Conservation (phyloP, 1,284 basidiomycete species). For the Melampsora americana region DNA sequence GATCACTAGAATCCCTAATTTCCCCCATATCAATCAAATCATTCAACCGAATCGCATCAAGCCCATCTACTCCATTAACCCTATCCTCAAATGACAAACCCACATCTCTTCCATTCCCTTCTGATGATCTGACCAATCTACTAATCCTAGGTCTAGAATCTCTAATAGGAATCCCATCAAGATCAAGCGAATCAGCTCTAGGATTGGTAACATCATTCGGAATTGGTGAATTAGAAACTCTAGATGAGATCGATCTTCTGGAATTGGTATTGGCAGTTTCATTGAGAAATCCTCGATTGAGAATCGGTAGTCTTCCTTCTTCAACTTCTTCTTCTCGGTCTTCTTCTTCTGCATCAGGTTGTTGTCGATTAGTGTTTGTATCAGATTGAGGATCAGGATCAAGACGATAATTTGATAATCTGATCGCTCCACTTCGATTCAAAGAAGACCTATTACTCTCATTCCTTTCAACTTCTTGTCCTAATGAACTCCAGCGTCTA, state of each 20-base stretch:
- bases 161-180: not conserved
- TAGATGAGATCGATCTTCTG: too few relatives aligned
- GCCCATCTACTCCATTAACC: not conserved
- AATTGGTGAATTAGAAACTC: too few relatives aligned
- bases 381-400: not conserved
- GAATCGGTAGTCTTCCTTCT: too few relatives aligned
- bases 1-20: too few relatives aligned
- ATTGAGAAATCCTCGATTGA: too few relatives aligned
- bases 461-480: too few relatives aligned
- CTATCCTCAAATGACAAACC: not conserved
- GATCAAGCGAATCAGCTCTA: not conserved
- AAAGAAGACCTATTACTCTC: not conserved
- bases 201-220: not conserved
- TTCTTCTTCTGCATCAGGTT: too few relatives aligned
- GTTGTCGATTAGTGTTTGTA: too few relatives aligned
- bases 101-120: too few relatives aligned
- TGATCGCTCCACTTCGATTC: not conserved
- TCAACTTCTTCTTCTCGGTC: too few relatives aligned
- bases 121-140: not conserved
- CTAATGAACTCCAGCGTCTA: too few relatives aligned
- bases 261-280: too few relatives aligned
- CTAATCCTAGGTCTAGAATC: not conserved
- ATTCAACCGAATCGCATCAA: not conserved
- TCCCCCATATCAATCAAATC: not conserved
- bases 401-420: not conserved